Evolutionary conservation across 768 basidiomycete species (phyloP).

Genomic region (Candolleomyces efflorescens): DNA sequence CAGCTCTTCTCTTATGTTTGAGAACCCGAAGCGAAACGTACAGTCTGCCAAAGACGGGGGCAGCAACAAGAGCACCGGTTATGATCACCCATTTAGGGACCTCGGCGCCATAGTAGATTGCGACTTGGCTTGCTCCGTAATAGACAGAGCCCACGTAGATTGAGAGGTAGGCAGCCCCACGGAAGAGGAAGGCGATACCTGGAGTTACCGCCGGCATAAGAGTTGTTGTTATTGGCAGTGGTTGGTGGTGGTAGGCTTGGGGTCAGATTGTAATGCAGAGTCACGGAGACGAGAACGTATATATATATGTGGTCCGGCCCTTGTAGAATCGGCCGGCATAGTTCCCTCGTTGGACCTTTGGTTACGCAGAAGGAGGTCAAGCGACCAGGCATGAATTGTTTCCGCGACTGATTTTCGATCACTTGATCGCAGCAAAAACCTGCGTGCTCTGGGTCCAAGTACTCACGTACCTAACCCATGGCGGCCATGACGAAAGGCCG

Average conservation of each 20-base stretch:
- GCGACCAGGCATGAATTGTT: no score
- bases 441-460: no score
- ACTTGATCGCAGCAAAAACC: no score
- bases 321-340: no score
- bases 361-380: no score
- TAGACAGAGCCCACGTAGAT: slow-evolving; percentile 10
- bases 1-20: slow-evolving; percentile 33
- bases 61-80: slow-evolving; percentile 21
- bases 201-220: slow-evolving; percentile 29
- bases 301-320: neutral
- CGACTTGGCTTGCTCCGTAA: slow-evolving; percentile 10
- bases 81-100: slow-evolving; percentile 36
- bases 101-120: slow-evolving; percentile 11
- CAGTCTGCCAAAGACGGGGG: slow-evolving; percentile 29
- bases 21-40: slow-evolving; percentile 26
- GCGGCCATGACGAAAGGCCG: no score
- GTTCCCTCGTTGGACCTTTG: no score
- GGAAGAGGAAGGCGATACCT: slow-evolving; percentile 29
- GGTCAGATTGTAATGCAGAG: neutral
- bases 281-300: neutral
- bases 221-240: neutral
- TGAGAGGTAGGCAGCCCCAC: slow-evolving; percentile 16
- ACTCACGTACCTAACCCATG: no score
- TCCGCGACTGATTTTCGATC: no score
- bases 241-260: neutral